Percentiles rank a stretch among this genome's conserved stretches.
Conservation (phyloP, 2,329 filamentous ascomycete species). For the Paraconiothyrium sp. region DNA sequence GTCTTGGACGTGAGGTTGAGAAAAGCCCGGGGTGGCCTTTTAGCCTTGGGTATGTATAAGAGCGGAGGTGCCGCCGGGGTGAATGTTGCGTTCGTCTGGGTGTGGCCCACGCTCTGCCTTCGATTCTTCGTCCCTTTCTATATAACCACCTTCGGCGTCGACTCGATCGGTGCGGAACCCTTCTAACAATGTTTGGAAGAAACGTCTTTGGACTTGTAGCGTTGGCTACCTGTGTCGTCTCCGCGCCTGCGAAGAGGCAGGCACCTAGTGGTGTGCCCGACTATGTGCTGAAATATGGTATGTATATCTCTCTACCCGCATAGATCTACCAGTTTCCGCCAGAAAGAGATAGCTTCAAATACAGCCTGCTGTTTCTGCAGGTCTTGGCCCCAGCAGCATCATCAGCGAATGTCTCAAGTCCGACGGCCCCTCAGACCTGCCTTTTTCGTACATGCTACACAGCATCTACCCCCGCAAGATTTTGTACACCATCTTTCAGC, state of each 20-base stretch:
- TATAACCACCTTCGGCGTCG: not conserved
- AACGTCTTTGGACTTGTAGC: slow-evolving; percentile 19
- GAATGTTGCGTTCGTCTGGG: not conserved
- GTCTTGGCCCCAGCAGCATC: not conserved
- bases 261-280: slow-evolving; percentile 42
- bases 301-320: slow-evolving; percentile 13
- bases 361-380: not conserved
- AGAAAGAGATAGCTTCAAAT: not conserved
- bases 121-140: not conserved
- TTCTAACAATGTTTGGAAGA: slow-evolving; percentile 9
- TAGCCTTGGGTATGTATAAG: slow-evolving; percentile 6
- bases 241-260: slow-evolving; percentile 36
- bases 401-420: slow-evolving; percentile 11
- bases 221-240: slow-evolving; percentile 21
- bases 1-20: not conserved
- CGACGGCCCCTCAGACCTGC: slow-evolving; percentile 6
- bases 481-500: not conserved
- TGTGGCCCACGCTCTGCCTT: slow-evolving; percentile 5
- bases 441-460: not conserved
- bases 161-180: not conserved
- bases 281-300: slow-evolving; percentile 52
- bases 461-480: not conserved
- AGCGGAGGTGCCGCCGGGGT: slow-evolving; percentile 2
- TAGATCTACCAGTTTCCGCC: too few relatives aligned
- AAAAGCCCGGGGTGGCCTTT: slow-evolving; percentile 6